phyloP scores from a whole-genome alignment of 2,329 filamentous ascomycete genomes.

The Neonectria neomacrospora region DNA sequence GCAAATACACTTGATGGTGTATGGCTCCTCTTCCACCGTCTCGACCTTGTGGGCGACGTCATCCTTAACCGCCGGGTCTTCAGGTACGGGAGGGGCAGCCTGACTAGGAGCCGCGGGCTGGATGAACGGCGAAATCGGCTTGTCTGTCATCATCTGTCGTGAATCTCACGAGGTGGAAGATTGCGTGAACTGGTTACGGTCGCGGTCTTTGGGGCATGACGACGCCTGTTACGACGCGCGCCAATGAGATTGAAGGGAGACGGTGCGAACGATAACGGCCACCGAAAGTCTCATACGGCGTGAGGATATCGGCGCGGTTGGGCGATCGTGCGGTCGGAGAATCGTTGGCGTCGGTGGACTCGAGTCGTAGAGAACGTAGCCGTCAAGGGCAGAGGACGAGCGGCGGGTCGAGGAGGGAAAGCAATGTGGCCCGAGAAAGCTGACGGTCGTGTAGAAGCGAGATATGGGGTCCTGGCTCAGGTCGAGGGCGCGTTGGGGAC shows the following conservation, averaged over 20 bases:
- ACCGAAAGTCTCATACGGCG: slow-evolving; percentile 41
- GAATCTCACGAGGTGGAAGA: slow-evolving; percentile 55
- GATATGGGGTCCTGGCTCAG: slow-evolving; percentile 33
- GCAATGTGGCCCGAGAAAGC: slow-evolving; percentile 21
- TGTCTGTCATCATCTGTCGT: slow-evolving; percentile 72
- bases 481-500: slow-evolving; percentile 37
- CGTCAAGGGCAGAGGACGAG: slow-evolving; percentile 37
- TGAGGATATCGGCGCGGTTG: slow-evolving; percentile 11
- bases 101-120: slow-evolving; percentile 67
- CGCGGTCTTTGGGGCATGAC: slow-evolving; percentile 68
- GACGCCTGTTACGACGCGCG: slow-evolving; percentile 61
- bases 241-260: slow-evolving; percentile 39
- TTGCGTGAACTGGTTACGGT: slow-evolving; percentile 60
- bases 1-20: slow-evolving; percentile 98
- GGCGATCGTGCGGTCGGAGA: slow-evolving; percentile 17
- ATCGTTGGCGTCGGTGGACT: slow-evolving; percentile 35
- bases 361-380: slow-evolving; percentile 29
- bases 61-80: slow-evolving; percentile 50
- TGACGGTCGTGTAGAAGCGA: slow-evolving; percentile 25
- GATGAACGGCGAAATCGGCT: slow-evolving; percentile 63
- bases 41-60: slow-evolving; percentile 61
- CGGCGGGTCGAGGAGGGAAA: slow-evolving; percentile 30
- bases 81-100: slow-evolving; percentile 53
- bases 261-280: slow-evolving; percentile 36
- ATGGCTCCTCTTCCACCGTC: slow-evolving; percentile 77